Conservation (phyloP, 805 yeast genomes). For the Nakazawaea ambrosiae region DNA sequence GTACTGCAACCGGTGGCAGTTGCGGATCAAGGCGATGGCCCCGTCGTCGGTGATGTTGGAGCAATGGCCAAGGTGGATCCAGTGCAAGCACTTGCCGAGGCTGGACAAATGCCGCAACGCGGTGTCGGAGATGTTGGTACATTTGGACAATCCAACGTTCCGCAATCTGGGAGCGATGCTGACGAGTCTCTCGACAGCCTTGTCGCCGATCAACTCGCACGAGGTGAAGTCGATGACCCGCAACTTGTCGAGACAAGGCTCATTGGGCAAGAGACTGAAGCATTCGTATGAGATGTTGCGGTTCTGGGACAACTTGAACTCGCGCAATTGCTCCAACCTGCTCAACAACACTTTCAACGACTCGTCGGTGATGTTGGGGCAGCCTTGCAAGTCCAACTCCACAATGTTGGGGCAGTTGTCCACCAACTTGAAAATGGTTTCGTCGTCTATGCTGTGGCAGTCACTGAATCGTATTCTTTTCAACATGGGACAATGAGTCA, state of each 20-base stretch:
- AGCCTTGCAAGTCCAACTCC: constrained; percentile 83
- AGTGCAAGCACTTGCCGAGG: constrained; percentile 76
- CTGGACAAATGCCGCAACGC: constrained; percentile 64
- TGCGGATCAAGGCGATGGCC: constrained; percentile 62
- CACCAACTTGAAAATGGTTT: constrained; percentile 51
- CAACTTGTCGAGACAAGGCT: constrained; percentile 49
- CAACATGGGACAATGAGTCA: constrained; percentile 60
- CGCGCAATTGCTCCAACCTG: constrained; percentile 68
- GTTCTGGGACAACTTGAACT: constrained; percentile 75
- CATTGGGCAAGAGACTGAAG: constrained; percentile 45
- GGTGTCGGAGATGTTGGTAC: constrained; percentile 78
- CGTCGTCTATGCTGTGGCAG: constrained; percentile 59
- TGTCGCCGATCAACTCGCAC: constrained; percentile 76
- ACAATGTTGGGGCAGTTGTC: constrained; percentile 73
- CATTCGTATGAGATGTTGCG: constrained; percentile 61
- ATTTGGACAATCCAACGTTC: constrained; percentile 84
- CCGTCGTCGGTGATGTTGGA: constrained; percentile 85
- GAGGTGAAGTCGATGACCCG: constrained; percentile 82
- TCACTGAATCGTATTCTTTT: constrained; percentile 80
- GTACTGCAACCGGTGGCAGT: constrained; percentile 81
- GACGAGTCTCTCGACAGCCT: constrained; percentile 65
- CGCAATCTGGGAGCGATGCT: constrained; percentile 76
- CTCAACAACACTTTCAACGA: constrained; percentile 51
- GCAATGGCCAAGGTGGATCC: constrained; percentile 93
- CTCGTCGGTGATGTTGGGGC: constrained; percentile 66